Conservation (phyloP, 2,329 filamentous ascomycete genomes). For the Sclerotinia spermophila region DNA sequence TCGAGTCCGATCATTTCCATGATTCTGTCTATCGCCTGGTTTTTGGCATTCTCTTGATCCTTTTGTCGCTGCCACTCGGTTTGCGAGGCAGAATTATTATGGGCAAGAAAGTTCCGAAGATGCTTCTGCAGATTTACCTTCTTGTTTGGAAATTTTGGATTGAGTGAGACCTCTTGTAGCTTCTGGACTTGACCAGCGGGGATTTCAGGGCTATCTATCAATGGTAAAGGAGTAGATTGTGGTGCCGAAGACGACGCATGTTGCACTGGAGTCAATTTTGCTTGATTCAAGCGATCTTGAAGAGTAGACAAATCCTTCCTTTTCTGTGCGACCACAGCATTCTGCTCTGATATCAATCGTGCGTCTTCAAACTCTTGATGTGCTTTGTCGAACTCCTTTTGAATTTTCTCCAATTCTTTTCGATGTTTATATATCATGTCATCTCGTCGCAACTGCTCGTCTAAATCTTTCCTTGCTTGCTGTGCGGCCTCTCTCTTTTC, state of each 20-base stretch:
- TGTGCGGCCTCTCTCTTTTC: constrained; percentile 46
- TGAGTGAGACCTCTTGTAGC: no score
- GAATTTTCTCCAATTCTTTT: constrained; percentile 25
- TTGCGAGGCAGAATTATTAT: constrained; percentile 36
- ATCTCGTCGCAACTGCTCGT: constrained; percentile 26
- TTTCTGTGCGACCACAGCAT: constrained; percentile 45
- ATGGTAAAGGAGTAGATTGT: neutral
- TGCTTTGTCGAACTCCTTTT: constrained; percentile 29
- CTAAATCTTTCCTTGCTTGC: constrained; percentile 37
- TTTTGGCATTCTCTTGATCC: constrained; percentile 46
- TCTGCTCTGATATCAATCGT: constrained; percentile 44
- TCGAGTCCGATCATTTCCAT: constrained; percentile 72
- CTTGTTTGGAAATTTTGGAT: no score
- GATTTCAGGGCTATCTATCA: no score
- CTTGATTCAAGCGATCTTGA: constrained; percentile 34
- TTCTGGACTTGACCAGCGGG: no score
- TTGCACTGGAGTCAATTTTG: neutral
- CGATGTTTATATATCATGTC: constrained; percentile 24
- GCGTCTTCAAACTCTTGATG: constrained; percentile 42
- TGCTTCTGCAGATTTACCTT: no score
- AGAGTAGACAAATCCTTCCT: constrained; percentile 45
- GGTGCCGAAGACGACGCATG: neutral
- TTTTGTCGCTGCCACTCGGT: constrained; percentile 64
- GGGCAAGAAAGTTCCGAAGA: no score
- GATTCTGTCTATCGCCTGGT: constrained; percentile 55